phyloP scores from a whole-genome alignment of 129 eudicot species.

The Daucus carota region DNA sequence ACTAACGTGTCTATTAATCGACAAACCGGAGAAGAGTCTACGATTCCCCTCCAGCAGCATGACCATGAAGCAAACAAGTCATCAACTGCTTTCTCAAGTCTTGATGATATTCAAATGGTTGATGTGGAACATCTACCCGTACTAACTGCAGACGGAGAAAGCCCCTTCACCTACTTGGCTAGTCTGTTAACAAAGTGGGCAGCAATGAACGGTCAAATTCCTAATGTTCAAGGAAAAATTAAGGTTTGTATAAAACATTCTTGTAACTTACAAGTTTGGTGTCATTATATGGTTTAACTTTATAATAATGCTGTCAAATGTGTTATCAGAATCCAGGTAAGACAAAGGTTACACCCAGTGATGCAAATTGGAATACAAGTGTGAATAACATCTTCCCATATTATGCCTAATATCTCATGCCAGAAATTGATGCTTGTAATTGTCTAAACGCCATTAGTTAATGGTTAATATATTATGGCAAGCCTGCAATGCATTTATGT shows the following conservation, averaged over 20 bases:
- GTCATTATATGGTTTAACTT: neutral
- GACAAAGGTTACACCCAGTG: neutral
- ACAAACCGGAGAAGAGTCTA: conserved; percentile 28
- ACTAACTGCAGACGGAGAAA: conserved; percentile 36
- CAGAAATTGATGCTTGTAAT: neutral
- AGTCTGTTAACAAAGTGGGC: conserved; percentile 53
- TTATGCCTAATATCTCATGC: neutral
- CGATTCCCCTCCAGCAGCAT: conserved; percentile 17
- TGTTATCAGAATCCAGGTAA: neutral
- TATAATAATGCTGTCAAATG: neutral
- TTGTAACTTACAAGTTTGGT: neutral
- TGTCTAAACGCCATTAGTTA: neutral
- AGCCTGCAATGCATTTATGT: neutral
- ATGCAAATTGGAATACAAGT: neutral
- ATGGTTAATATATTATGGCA: neutral
- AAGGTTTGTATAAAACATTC: conserved; percentile 42
- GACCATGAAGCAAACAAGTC: conserved; percentile 22
- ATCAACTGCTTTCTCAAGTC: conserved; percentile 28
- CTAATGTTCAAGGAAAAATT: conserved; percentile 63
- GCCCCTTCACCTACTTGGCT: conserved; percentile 72
- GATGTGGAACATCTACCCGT: conserved; percentile 32
- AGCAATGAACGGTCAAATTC: conserved; percentile 28
- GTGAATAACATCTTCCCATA: neutral
- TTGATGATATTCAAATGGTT: conserved; percentile 40
- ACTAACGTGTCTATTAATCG: conserved; percentile 16